Evolutionary conservation across 129 eudicot species (phyloP), one percentile per base, ranked within the genome.

Genomic region (Artemisia annua): DNA sequence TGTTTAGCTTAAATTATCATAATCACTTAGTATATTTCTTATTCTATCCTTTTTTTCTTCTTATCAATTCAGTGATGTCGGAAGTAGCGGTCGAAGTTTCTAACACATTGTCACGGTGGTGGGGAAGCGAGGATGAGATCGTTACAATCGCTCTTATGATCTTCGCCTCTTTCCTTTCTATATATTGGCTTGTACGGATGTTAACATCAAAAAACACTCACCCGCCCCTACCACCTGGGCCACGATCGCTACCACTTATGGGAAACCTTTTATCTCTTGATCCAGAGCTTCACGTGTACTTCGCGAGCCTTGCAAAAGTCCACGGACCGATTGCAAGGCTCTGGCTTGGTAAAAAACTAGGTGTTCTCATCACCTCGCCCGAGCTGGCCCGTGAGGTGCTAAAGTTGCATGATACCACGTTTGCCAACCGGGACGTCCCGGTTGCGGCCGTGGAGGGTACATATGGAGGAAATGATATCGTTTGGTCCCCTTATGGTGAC

Each of bases 401-500:
- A 1, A 86, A 84, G 32, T 80, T 78, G 15, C 70, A 82, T 7
- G 96, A 89, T 57, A 63, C 62, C 28, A 75, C 53, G 11, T 89
- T 89, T 14, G 96, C 96, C 28, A 89, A 86, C 70, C 75, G 84
- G 0, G 90, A 86, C 35, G 73, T 77, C 18, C 83, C 90, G 1
- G 79, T 22, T 0, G 90, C 87, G 0, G 78, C 75, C 7, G 62
- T 2, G 28, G 90, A 66, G 57, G 80, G 78, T 2, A 20, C 84
- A 0, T 79, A 85, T 46, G 85, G 83, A 1, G 90, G 83, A 49
- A 39, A 20, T 15, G 90, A 85, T 75, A 81, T 85, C 18, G 85
- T 67, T 3, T 85, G 83, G 83, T 68, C 84, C 0, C 87, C 87
- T 0, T 76, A 78, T 12, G 86, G 90, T 1, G 76, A 88, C 4